phyloP scores from a whole-genome alignment of 768 basidiomycete species.

The Xerocomellus chrysenteron region DNA sequence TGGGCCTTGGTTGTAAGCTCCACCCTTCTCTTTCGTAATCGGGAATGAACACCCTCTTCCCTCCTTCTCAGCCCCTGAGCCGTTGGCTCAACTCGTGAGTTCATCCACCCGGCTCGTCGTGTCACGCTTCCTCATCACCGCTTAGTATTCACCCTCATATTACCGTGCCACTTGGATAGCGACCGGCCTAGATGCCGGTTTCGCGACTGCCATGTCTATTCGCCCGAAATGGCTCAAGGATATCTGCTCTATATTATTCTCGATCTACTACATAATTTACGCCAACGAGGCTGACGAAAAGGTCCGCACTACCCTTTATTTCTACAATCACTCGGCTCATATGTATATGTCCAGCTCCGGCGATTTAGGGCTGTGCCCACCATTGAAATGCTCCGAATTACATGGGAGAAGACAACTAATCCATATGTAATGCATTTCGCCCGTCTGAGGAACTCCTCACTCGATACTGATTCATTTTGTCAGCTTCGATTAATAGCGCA shows the following conservation, averaged over 20 bases:
- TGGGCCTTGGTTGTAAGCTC: slow-evolving; percentile 70
- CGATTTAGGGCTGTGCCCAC: slow-evolving; percentile 91
- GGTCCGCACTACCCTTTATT: slow-evolving; percentile 44
- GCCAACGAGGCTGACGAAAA: slow-evolving; percentile 95
- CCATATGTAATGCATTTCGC: slow-evolving; percentile 64
- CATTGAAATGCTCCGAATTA: slow-evolving; percentile 91
- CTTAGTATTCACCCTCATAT: slow-evolving; percentile 86
- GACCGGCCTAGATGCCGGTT: slow-evolving; percentile 95
- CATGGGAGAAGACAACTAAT: slow-evolving; percentile 97
- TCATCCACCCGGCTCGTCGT: neutral
- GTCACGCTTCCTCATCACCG: slow-evolving; percentile 5
- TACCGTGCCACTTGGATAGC: slow-evolving; percentile 95
- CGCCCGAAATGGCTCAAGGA: slow-evolving; percentile 90
- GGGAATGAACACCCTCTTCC: neutral
- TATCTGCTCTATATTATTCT: slow-evolving; percentile 80
- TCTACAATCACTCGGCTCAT: neutral
- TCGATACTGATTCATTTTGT: slow-evolving; percentile 5
- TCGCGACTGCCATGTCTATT: slow-evolving; percentile 93
- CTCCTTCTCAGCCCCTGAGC: slow-evolving; percentile 75
- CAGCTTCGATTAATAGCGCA: slow-evolving; percentile 58
- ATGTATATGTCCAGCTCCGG: slow-evolving; percentile 58
- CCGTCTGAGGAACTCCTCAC: slow-evolving; percentile 10
- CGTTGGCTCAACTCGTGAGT: slow-evolving; percentile 81
- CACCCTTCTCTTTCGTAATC: neutral
- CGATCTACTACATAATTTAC: slow-evolving; percentile 84